Evolutionary conservation across 805 yeast genomes (phyloP), one percentile per base, ranked within the genome.

Genomic region (Alloascoidea hylecoeti): DNA sequence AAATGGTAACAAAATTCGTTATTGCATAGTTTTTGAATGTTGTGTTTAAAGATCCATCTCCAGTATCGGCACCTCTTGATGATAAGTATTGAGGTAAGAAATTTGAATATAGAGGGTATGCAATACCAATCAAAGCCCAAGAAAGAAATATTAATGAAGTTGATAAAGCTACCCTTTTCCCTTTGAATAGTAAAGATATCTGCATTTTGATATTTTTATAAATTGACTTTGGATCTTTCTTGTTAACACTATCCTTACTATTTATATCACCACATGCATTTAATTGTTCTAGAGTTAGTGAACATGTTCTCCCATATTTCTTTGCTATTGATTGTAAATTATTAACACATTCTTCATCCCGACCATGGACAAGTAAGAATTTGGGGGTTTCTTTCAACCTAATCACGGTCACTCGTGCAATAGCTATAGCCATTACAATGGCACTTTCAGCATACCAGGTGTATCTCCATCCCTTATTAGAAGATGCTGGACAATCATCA

Each of bases 381-480:
- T 66, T 67, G 23, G 81, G 79, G 30, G 77, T 67, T 48, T 74
- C 80, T 39, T 61, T 64, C 38, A 75, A 61, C 36, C 52, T 52
- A 32, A 65, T 44, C 18, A 64, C 55, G 37, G 70, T 59, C 27
- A 75, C 42, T 16, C 76, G 68, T 12, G 67, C 54, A 39, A 70
- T 47, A 4, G 72, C 72, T 43, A 64, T 63, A 44, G 63, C 57
- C 17, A 64, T 40, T 2, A 75, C 75, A 40, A 74, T 53, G 2
- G 68, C 75, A 12, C 76, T 71, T 48, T 71, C 64, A 14, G 67
- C 60, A 49, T 62, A 71, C 61, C 72, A 68, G 36, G 63, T 58
- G 51, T 75, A 75, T 47, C 81, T 54, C 80, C 81, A 75, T 38
- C 81, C 81, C 56, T 66, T 63, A 51, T 75, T 75, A 27, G 57